Evolutionary conservation across 2,329 filamentous ascomycete species (phyloP).

Genomic region (Epichloe brachyelytri): DNA sequence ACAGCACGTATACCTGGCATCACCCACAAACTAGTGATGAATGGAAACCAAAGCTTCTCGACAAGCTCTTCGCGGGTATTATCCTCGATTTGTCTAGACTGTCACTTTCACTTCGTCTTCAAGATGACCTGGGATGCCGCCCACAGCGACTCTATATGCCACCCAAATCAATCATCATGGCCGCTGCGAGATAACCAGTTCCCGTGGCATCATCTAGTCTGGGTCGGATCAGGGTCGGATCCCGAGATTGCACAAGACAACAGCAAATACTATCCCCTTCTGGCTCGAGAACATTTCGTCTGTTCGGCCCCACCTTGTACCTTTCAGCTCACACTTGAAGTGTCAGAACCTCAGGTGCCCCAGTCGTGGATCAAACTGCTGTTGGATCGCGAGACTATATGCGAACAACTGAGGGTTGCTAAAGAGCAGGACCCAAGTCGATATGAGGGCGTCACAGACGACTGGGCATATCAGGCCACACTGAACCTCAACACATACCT

Average conservation of each 20-base stretch:
- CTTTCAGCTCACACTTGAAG: slow-evolving; percentile 31
- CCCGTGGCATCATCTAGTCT: slow-evolving; percentile 27
- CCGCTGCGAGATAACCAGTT: slow-evolving; percentile 21
- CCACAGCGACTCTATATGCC: slow-evolving; percentile 18
- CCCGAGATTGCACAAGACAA: slow-evolving; percentile 12
- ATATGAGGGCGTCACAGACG: slow-evolving; percentile 29
- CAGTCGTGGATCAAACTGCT: slow-evolving; percentile 30
- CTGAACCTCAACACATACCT: slow-evolving; percentile 38
- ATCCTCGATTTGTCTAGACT: slow-evolving; percentile 27
- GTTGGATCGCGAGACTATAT: slow-evolving; percentile 31
- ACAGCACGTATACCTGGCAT: slow-evolving; percentile 20
- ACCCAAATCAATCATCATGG: slow-evolving; percentile 20
- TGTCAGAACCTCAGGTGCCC: slow-evolving; percentile 35
- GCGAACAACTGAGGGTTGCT: slow-evolving; percentile 24
- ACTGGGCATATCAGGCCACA: slow-evolving; percentile 28
- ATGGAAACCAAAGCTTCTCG: slow-evolving; percentile 26
- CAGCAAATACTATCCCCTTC: slow-evolving; percentile 26
- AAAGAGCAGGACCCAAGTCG: slow-evolving; percentile 33
- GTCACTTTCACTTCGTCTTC: slow-evolving; percentile 29
- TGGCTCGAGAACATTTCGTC: slow-evolving; percentile 23
- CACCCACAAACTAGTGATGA: slow-evolving; percentile 23
- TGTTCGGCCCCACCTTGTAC: slow-evolving; percentile 31
- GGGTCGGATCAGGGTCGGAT: slow-evolving; percentile 19
- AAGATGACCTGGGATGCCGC: slow-evolving; percentile 21
- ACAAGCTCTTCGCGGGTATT: slow-evolving; percentile 15